Base-by-base conservation (phyloP, 257 asterid genomes). In the Solanum virginianum region DNA sequence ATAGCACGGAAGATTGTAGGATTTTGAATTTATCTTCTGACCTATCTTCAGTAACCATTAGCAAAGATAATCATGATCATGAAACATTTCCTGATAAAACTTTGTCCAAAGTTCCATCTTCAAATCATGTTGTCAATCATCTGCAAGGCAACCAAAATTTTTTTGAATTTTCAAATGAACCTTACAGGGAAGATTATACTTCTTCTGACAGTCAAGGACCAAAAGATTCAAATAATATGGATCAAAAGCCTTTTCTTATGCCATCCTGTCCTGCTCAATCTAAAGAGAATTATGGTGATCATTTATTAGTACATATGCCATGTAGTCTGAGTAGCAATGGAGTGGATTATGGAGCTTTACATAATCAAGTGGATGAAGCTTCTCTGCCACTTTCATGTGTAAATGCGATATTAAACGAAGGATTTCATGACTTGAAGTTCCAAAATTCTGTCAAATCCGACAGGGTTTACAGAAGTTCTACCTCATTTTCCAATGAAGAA, bases 401-500 rank as follows among this genome's bases (percentile, higher is more conserved):
- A 85, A 92, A 93, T 92, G 89, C 95, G 10, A 87, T 89, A 55
- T 89, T 90, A 85, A 91, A 85, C 87, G 95, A 94, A 84, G 88
- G 91, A 80, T 87, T 87, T 89, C 93, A 91, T 88, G 98, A 95
- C 89, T 84, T 88, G 92, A 93, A 91, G 90, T 95, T 95, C 90
- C 99, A 88, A 88, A 91, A 69, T 83, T 89, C 95, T 87, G 94
- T 95, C 85, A 96, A 95, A 89, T 91, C 98, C 45, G 98, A 94
- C 89, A 91, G 95, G 88, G 89, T 95, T 59, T 91, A 95, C 86
- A 93, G 95, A 87, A 88, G 91, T 92, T 94, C 98, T 87, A 91
- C 90, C 88, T 93, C 97, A 75, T 95, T 95, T 91, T 95, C 98
- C 87, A 94, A 93, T 89, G 98, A 97, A 91, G 99, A 97, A 89